Conservation (phyloP, 2,329 filamentous ascomycete genomes). For the Coniella vitis region DNA sequence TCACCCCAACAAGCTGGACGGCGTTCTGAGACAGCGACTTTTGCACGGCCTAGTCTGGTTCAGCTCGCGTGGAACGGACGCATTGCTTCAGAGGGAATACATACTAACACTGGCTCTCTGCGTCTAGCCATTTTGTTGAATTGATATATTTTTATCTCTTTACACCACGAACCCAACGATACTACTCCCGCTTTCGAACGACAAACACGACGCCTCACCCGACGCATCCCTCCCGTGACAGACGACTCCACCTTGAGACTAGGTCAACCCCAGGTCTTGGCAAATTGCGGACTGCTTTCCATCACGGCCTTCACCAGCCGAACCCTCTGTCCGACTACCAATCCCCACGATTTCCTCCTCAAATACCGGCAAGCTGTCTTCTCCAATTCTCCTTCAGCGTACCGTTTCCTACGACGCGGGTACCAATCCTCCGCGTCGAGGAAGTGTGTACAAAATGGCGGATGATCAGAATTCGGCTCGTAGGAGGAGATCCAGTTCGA, state of each 20-base stretch:
- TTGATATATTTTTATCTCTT: constrained; percentile 12
- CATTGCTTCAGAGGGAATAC: constrained; percentile 1
- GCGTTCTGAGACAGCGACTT: constrained; percentile 4
- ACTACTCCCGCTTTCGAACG: background rate
- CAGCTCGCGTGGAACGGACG: constrained; percentile 9
- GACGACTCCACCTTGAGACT: background rate
- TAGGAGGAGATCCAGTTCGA: constrained; percentile 92
- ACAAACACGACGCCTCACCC: background rate
- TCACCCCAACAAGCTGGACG: constrained; percentile 2
- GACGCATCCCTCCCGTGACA: background rate
- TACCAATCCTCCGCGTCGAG: constrained; percentile 60
- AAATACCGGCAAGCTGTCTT: constrained; percentile 95
- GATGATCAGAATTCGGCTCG: constrained; percentile 54
- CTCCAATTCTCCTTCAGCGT: constrained; percentile 76
- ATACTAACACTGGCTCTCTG: constrained; percentile 4
- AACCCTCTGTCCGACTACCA: constrained; percentile 21
- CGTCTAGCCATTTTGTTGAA: constrained; percentile 14
- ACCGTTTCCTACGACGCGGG: constrained; percentile 88
- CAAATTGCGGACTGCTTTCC: constrained; percentile 5
- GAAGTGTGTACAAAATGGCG: constrained; percentile 51
- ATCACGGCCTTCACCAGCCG: constrained; percentile 22
- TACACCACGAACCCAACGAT: background rate
- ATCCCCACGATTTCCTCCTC: constrained; percentile 18
- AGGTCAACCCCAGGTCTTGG: background rate
- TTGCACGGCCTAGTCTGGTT: background rate